These are phyloP conservation scores for Achaetomiella virescens DNA, from an alignment of 495 filamentous ascomycete species.

Conservation along the genomic window DNA sequence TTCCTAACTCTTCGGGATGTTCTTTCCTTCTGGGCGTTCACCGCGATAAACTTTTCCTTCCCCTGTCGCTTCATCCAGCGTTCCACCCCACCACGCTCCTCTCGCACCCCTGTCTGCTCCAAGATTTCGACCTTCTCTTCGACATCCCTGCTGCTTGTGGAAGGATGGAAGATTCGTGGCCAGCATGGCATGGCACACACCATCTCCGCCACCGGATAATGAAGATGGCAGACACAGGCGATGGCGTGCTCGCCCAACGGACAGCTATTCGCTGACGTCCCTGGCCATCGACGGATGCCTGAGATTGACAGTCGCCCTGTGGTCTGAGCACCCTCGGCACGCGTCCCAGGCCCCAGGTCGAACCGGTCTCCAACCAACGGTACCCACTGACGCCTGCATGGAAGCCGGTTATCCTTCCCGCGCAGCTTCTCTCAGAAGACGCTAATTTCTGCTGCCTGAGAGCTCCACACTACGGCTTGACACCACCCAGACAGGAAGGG, in stretches of 20 bases:
- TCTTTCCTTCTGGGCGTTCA: constrained; percentile 2
- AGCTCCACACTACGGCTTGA: constrained; percentile 22
- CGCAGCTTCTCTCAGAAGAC: constrained; percentile 18
- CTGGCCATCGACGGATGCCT: not conserved
- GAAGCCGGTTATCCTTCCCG: constrained; percentile 18
- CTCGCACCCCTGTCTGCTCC: not conserved
- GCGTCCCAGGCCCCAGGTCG: not conserved
- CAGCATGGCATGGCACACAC: not conserved
- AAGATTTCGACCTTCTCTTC: not conserved
- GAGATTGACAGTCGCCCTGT: constrained; percentile 4
- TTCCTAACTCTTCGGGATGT: not conserved
- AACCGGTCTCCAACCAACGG: not conserved
- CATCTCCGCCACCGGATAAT: not conserved
- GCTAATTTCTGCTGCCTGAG: constrained; percentile 4
- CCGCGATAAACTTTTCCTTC: constrained; percentile 4
- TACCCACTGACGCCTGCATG: constrained; percentile 16
- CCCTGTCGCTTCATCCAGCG: constrained; percentile 2
- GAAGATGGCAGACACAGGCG: not conserved
- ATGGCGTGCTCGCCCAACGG: constrained; percentile 8
- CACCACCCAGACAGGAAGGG: constrained; percentile 20
- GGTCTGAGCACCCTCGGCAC: constrained; percentile 5
- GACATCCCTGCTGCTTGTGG: not conserved
- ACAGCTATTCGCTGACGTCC: constrained; percentile 10
- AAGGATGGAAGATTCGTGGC: too few relatives aligned
- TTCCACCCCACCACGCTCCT: not conserved